Evolutionary conservation across 148 eudicot genomes (phyloP).

Genomic region (Spergularia marina): DNA sequence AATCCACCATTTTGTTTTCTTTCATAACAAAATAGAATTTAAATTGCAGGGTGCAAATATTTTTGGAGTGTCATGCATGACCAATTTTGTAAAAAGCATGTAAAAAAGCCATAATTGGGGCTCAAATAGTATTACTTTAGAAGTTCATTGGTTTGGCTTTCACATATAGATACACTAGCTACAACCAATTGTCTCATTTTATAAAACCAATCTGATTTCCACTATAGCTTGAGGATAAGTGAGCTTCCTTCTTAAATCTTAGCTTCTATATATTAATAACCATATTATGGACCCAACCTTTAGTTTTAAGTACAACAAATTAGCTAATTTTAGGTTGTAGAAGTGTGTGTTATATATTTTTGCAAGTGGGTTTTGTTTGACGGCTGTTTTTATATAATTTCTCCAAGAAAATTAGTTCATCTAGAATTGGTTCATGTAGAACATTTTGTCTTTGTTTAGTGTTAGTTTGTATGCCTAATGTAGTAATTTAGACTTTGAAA

Average conservation of each 20-base stretch:
- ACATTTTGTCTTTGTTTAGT: not conserved
- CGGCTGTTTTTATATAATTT: not conserved
- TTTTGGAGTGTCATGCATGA: not conserved
- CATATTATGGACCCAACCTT: not conserved
- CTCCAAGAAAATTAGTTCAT: constrained; percentile 3
- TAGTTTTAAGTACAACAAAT: not conserved
- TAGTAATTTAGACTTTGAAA: not conserved
- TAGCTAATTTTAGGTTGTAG: no score
- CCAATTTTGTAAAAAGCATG: constrained; percentile 8
- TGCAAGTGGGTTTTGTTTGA: constrained; percentile 6
- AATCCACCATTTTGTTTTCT: not conserved
- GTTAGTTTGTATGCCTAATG: not conserved
- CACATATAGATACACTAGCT: not conserved
- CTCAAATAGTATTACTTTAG: not conserved
- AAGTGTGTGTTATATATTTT: no score
- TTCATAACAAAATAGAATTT: not conserved
- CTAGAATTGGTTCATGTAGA: not conserved
- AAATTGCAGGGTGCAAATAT: not conserved
- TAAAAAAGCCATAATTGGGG: not conserved
- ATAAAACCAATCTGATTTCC: constrained; percentile 17
- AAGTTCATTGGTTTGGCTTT: constrained; percentile 11
- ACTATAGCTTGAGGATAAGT: constrained; percentile 1
- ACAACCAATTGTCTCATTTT: constrained; percentile 1
- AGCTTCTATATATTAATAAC: no score
- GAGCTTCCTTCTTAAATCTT: not conserved